phyloP scores from a whole-genome alignment of 495 filamentous ascomycete species.

The Hypoxylon fragiforme region DNA sequence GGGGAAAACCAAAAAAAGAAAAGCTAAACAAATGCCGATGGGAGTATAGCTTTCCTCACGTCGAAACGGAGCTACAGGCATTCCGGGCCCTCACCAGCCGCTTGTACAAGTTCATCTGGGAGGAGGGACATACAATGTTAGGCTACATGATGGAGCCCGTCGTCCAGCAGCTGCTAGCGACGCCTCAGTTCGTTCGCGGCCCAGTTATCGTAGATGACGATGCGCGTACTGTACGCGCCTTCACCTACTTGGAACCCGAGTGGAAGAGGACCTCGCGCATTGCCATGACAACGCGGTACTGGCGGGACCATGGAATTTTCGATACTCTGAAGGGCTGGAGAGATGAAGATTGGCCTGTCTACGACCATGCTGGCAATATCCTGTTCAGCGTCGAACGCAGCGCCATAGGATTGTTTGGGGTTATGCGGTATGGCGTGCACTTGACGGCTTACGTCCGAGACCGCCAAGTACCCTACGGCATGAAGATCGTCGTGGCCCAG shows the following conservation, averaged over 20 bases:
- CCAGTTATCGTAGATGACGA: constrained; percentile 57
- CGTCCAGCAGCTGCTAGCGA: constrained; percentile 54
- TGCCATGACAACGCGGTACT: constrained; percentile 60
- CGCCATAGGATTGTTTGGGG: constrained; percentile 79
- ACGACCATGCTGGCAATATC: constrained; percentile 63
- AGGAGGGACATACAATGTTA: constrained; percentile 55
- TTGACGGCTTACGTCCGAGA: constrained; percentile 73
- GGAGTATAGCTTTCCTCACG: constrained; percentile 66
- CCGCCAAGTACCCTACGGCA: constrained; percentile 51
- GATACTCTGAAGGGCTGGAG: constrained; percentile 81
- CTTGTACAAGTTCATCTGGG: constrained; percentile 59
- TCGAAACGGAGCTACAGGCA: constrained; percentile 54
- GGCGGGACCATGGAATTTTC: constrained; percentile 67
- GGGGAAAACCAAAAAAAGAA: not conserved
- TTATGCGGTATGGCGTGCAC: constrained; percentile 88
- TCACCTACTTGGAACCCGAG: constrained; percentile 51
- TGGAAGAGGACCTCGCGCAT: constrained; percentile 64
- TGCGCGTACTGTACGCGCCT: constrained; percentile 54
- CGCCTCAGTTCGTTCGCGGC: constrained; percentile 52
- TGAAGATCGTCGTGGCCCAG: constrained; percentile 84
- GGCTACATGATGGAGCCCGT: constrained; percentile 66
- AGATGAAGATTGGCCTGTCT: constrained; percentile 84
- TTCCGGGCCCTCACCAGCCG: constrained; percentile 53
- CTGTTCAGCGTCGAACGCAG: constrained; percentile 78
- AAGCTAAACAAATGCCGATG: not conserved